Evolutionary conservation across 2,329 filamentous ascomycete species (phyloP).

Genomic region (Coleophoma eucalyptorum): DNA sequence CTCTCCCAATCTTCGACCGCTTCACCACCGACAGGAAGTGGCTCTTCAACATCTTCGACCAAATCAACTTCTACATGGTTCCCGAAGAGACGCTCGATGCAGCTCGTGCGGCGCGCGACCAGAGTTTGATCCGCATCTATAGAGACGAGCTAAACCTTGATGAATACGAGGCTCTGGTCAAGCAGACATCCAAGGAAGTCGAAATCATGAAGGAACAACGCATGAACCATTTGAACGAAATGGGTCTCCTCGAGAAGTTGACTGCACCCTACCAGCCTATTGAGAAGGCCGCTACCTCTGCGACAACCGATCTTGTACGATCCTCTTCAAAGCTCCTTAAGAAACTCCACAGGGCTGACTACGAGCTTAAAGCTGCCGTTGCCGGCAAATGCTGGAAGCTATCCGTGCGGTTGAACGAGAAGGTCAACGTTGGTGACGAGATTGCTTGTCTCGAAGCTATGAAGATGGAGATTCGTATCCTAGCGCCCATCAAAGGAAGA

Average conservation of each 20-base stretch:
- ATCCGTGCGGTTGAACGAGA: not conserved
- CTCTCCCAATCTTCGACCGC: not conserved
- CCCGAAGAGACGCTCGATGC: constrained; percentile 20
- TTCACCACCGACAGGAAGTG: constrained; percentile 12
- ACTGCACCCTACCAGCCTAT: not conserved
- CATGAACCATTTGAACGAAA: not conserved
- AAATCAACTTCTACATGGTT: constrained; percentile 43
- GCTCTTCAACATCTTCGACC: constrained; percentile 43
- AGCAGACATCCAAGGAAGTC: not conserved
- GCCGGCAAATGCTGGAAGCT: not conserved
- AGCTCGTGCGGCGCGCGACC: constrained; percentile 10
- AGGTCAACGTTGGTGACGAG: not conserved
- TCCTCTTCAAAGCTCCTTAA: no score
- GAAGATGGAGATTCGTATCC: not conserved
- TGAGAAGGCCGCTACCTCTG: no score
- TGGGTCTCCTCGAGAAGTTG: not conserved
- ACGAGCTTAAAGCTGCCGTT: no score
- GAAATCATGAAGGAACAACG: not conserved
- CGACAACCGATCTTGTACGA: no score
- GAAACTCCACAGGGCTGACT: no score
- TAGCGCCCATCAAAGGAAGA: not conserved
- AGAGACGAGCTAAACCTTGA: constrained; percentile 26
- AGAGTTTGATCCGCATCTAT: constrained; percentile 20
- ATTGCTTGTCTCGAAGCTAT: not conserved
- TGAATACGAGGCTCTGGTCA: constrained; percentile 29